Percentiles rank a stretch among this genome's conserved stretches.
Evolutionary conservation across 768 basidiomycete species (phyloP).

Genomic region (Panellus pusillus): DNA sequence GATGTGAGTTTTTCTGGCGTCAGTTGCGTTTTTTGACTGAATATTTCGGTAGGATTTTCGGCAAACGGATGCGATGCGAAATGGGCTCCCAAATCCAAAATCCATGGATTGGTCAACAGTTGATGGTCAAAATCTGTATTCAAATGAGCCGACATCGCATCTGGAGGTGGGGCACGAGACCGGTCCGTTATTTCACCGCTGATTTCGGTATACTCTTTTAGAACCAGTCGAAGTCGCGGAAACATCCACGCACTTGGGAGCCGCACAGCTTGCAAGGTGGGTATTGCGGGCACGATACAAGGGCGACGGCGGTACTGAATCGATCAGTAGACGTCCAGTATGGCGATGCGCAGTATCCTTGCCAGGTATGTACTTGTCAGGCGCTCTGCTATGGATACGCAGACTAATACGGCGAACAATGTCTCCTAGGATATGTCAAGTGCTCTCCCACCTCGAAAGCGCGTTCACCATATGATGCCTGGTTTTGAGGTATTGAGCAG

Average conservation of each 20-base stretch:
- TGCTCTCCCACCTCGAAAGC: slow-evolving; percentile 58
- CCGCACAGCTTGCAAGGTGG: slow-evolving; percentile 46
- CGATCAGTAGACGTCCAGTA: slow-evolving; percentile 18
- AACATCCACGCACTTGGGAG: slow-evolving; percentile 67
- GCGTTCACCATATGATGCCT: slow-evolving; percentile 65
- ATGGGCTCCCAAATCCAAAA: slow-evolving; percentile 41
- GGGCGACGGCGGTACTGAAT: slow-evolving; percentile 5
- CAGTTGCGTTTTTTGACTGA: not conserved
- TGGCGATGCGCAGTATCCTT: slow-evolving; percentile 44
- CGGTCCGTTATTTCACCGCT: not conserved
- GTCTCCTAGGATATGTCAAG: slow-evolving; percentile 49
- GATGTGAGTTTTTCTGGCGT: slow-evolving; percentile 14
- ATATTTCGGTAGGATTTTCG: slow-evolving; percentile 34
- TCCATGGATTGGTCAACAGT: slow-evolving; percentile 48
- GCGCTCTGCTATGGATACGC: not conserved
- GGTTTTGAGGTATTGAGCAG: slow-evolving; percentile 56
- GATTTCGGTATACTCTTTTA: slow-evolving; percentile 20
- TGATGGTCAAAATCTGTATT: slow-evolving; percentile 44
- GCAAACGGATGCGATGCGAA: slow-evolving; percentile 41
- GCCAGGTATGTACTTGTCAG: slow-evolving; percentile 40
- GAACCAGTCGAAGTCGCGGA: slow-evolving; percentile 48
- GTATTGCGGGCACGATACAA: slow-evolving; percentile 5
- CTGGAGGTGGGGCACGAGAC: slow-evolving; percentile 40
- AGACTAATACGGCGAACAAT: slow-evolving; percentile 21
- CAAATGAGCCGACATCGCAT: slow-evolving; percentile 41